These are phyloP conservation scores for Pseudogymnoascus sp. DNA, from an alignment of 2,329 filamentous ascomycete species.

Conservation along the genomic window DNA sequence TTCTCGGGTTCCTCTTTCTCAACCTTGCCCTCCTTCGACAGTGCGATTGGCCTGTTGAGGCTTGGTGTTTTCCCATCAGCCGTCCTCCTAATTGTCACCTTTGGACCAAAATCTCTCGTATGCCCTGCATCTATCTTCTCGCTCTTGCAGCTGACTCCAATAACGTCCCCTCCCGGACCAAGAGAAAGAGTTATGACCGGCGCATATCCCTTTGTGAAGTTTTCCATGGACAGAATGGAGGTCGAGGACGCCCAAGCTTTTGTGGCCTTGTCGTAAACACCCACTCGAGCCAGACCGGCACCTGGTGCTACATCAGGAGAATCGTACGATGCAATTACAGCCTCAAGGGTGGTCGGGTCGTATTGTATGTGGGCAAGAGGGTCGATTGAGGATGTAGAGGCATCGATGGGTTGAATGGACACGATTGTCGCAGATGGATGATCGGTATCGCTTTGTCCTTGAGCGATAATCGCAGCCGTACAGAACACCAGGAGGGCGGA, in stretches of 20 bases:
- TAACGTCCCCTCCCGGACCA: constrained; percentile 37
- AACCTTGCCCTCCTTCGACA: constrained; percentile 53
- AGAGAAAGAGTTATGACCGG: constrained; percentile 50
- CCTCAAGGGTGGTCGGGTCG: constrained; percentile 38
- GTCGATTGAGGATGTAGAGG: constrained; percentile 35
- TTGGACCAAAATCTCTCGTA: constrained; percentile 58
- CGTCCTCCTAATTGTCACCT: constrained; percentile 45
- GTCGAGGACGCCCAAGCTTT: constrained; percentile 47
- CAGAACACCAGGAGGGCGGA: neutral
- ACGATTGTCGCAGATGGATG: constrained; percentile 13
- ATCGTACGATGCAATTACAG: constrained; percentile 48
- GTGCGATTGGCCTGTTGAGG: constrained; percentile 57
- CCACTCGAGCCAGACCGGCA: constrained; percentile 46
- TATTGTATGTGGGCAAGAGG: constrained; percentile 52
- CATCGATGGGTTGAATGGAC: constrained; percentile 25
- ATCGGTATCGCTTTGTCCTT: neutral
- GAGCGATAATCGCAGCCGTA: neutral
- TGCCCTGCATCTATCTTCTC: constrained; percentile 55
- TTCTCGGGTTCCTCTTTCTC: constrained; percentile 51
- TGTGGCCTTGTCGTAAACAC: constrained; percentile 45
- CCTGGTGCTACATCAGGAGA: constrained; percentile 45
- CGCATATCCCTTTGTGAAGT: constrained; percentile 55
- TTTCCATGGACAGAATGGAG: constrained; percentile 47
- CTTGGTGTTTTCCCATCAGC: constrained; percentile 47
- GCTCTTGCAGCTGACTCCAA: constrained; percentile 49